phyloP scores from a whole-genome alignment of 2,329 filamentous ascomycete species.

The Aspergillus ochraceus region DNA sequence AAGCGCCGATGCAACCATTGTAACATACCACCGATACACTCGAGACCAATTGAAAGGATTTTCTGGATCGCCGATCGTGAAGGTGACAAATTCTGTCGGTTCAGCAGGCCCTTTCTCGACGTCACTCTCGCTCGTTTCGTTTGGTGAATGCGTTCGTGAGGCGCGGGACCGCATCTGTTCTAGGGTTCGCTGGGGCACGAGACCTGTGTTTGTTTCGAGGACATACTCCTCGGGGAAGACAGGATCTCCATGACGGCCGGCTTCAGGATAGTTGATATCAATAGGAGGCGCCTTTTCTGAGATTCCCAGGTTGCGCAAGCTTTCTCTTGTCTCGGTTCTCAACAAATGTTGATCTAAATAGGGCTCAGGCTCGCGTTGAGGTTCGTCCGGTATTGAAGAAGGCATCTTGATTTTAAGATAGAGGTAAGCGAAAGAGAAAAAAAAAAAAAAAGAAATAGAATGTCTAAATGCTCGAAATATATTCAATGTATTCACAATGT shows the following conservation, averaged over 20 bases:
- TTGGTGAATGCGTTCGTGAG: not conserved
- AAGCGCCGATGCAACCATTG: constrained; percentile 73
- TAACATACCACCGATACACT: constrained; percentile 73
- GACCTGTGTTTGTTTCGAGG: constrained; percentile 14
- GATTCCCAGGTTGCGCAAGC: constrained; percentile 24
- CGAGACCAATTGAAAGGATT: constrained; percentile 82
- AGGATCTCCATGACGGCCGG: constrained; percentile 13
- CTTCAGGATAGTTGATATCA: constrained; percentile 32
- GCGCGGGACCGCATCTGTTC: constrained; percentile 10
- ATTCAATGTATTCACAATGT: not conserved
- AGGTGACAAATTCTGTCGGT: constrained; percentile 55
- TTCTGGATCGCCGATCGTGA: constrained; percentile 65
- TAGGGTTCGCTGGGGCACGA: constrained; percentile 12
- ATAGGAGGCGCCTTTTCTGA: constrained; percentile 20
- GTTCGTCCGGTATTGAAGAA: not conserved
- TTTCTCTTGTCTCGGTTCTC: constrained; percentile 24
- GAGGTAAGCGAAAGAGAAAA: not conserved
- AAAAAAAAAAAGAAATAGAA: not conserved
- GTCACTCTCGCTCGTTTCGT: constrained; percentile 6
- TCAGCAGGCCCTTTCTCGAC: constrained; percentile 27
- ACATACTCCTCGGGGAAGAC: constrained; percentile 17
- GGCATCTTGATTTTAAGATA: not conserved
- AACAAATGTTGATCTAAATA: not conserved
- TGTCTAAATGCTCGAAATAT: not conserved
- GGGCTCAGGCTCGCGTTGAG: not conserved